Evolutionary conservation across 768 basidiomycete genomes (phyloP).

Genomic region (Lyophyllum decastes): DNA sequence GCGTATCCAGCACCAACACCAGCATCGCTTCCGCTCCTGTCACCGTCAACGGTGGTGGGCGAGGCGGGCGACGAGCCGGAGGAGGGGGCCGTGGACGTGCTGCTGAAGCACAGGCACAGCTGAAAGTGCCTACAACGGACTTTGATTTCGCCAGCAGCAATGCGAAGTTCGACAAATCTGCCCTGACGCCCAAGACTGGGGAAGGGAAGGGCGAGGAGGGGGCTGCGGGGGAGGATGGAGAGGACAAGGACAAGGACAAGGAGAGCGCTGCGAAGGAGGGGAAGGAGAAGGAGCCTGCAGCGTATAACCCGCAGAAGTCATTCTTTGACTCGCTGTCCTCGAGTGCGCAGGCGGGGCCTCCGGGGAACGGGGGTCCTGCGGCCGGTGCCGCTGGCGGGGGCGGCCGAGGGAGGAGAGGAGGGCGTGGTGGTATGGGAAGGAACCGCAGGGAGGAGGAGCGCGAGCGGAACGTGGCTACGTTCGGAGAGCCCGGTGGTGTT

Average conservation of each 20-base stretch:
- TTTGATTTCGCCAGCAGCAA: conserved; percentile 83
- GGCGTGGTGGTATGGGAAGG: conserved; percentile 52
- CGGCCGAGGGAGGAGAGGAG: conserved; percentile 33
- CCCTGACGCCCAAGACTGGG: conserved; percentile 37
- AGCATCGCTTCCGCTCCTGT: not conserved
- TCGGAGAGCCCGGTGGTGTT: conserved; percentile 82
- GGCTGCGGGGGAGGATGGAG: conserved; percentile 11
- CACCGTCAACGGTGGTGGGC: not conserved
- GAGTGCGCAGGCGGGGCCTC: conserved; percentile 23
- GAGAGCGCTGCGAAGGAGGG: conserved; percentile 27
- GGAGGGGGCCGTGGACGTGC: conserved; percentile 8
- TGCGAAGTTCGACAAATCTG: conserved; percentile 78
- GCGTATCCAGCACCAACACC: conserved; percentile 34
- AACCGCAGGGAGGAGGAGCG: conserved; percentile 82
- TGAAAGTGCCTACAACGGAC: conserved; percentile 75
- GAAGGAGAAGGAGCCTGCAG: conserved; percentile 38
- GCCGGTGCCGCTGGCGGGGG: conserved; percentile 24
- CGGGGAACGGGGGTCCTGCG: conserved; percentile 7
- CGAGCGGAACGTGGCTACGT: conserved; percentile 83
- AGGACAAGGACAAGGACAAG: conserved; percentile 26
- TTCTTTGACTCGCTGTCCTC: conserved; percentile 78
- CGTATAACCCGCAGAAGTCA: conserved; percentile 77
- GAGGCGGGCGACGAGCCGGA: conserved; percentile 27
- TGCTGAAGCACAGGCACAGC: conserved; percentile 19
- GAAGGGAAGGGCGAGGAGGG: conserved; percentile 19